Base-by-base conservation (phyloP, 257 asterid species). In the Mitragyna speciosa region DNA sequence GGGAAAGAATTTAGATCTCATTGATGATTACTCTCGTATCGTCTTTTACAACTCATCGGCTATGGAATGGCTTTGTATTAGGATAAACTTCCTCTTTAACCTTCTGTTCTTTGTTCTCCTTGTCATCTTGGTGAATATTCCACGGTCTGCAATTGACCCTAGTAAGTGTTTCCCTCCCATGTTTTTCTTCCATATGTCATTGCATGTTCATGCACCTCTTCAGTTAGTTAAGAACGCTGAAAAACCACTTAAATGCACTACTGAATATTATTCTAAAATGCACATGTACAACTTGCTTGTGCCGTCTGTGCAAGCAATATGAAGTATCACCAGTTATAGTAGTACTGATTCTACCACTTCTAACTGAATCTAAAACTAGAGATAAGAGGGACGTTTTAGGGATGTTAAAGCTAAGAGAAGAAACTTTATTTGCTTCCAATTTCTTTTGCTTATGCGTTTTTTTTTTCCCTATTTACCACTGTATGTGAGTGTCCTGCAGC, bases 61-160 rank as follows among this genome's bases (percentile, higher is more conserved):
- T 22, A 93, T 93, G 96, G 98, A 93, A 76, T 93, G 98, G 98
- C 92, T 93, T 24, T 90, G 95, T 83, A 92, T 87, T 64, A 87
- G 97, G 68, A 89, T 93, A 56, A 93, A 93, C 90, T 90, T 92
- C 79, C 93, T 93, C 51, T 93, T 93, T 92, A 93, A 93, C 86
- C 89, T 92, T 9, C 92, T 90, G 68, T 93, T 92, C 91, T 92
- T 93, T 85, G 80, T 91, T 73, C 94, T 93, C 73, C 92, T 92
- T 5, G 64, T 90, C 89, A 89, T 93, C 83, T 86, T 93, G 31
- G 96, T 92, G 61, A 89, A 84, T 88, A 90, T 90, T 72, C 97
- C 98, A 15, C 83, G 85, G 61, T 88, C 94, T 6, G 87, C 95
- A 75, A 89, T 93, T 45, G 92, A 93, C 77, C 96, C 97, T 31